These are phyloP conservation scores for Saturnispora silvae DNA, from an alignment of 805 yeast genomes.

Conservation along the genomic window DNA sequence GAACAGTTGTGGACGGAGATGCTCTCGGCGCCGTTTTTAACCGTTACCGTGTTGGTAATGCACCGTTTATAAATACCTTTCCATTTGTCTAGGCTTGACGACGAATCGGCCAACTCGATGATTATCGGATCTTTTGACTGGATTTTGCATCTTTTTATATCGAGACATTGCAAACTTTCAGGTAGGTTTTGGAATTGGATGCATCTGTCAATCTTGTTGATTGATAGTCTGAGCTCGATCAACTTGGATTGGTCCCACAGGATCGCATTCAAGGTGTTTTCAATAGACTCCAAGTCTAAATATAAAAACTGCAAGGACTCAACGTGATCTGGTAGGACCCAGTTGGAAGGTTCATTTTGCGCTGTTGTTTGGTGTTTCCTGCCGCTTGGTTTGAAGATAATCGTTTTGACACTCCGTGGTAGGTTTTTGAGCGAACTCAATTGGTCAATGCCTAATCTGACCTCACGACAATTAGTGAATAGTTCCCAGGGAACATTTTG, in stretches of 20 bases:
- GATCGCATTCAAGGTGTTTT: conserved; percentile 2
- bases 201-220: not conserved
- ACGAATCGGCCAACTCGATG: not conserved
- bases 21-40: not conserved
- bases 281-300: conserved; percentile 4
- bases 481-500: not conserved
- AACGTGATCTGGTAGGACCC: conserved; percentile 2
- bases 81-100: too few species aligned
- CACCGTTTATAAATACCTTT: not conserved
- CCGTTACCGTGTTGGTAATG: not conserved
- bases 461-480: conserved; percentile 2
- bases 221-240: conserved; percentile 2
- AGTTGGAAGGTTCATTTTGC: too few species aligned
- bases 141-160: conserved; percentile 2
- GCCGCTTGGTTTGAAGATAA: conserved; percentile 2
- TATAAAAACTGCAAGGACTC: conserved; percentile 5
- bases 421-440: not conserved
- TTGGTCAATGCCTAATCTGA: not conserved
- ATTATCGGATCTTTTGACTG: not conserved
- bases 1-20: not conserved
- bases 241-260: conserved; percentile 2
- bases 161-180: conserved; percentile 4
- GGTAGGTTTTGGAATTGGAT: conserved; percentile 3
- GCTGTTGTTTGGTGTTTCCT: not conserved
- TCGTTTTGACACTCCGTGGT: conserved; percentile 2